These are phyloP conservation scores for Rheum nobile DNA, from an alignment of 148 eudicot genomes.

Conservation along the genomic window DNA sequence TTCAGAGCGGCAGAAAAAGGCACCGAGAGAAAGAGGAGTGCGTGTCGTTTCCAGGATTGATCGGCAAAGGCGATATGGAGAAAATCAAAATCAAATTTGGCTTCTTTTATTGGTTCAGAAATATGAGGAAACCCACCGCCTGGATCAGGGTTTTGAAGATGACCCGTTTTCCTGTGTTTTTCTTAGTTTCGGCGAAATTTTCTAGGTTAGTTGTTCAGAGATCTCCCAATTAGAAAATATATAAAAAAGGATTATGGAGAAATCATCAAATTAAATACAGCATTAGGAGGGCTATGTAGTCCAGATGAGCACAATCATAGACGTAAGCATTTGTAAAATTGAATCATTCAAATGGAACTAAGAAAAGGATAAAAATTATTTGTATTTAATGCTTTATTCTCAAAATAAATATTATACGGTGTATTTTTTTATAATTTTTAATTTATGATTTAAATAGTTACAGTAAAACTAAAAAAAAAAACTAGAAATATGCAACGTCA, in stretches of 20 bases:
- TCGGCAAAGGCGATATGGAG: background rate
- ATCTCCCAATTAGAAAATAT: background rate
- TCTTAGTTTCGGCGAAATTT: background rate
- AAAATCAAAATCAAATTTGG: background rate
- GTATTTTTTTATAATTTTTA: no score
- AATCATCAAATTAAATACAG: background rate
- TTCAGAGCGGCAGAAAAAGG: background rate
- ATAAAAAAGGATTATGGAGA: background rate
- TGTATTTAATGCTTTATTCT: no score
- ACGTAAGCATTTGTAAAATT: background rate
- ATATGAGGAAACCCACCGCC: slow-evolving; percentile 8
- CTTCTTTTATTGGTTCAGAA: background rate
- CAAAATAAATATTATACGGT: no score
- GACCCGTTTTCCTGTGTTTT: background rate
- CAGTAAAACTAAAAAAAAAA: no score
- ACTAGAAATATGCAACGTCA: background rate
- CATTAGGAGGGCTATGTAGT: no score
- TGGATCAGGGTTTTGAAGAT: background rate
- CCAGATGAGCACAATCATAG: no score
- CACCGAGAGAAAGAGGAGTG: background rate
- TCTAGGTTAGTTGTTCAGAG: background rate
- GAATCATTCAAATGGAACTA: no score
- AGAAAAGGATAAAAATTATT: no score
- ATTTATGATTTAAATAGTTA: no score
- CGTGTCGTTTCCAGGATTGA: background rate